Conservation (phyloP, 2,329 filamentous ascomycete species). For the Fusarium nodosum region DNA sequence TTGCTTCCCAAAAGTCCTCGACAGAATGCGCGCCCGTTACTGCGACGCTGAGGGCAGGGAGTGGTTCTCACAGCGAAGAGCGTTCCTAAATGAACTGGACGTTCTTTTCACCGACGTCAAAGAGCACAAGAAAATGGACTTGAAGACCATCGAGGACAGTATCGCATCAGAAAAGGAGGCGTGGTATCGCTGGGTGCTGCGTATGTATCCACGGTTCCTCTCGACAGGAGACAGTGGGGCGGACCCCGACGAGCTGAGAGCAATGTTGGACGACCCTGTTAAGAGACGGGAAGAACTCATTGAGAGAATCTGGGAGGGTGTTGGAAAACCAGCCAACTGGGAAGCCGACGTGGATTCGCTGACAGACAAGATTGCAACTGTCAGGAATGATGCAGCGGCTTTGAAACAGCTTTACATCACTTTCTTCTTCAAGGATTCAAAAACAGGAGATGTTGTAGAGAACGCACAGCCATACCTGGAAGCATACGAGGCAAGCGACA, state of each 20-base stretch:
- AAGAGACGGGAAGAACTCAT: slow-evolving; percentile 56
- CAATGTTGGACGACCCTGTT: slow-evolving; percentile 57
- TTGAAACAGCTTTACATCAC: slow-evolving; percentile 58
- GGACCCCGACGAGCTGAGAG: slow-evolving; percentile 53
- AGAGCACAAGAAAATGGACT: slow-evolving; percentile 57
- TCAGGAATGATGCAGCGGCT: slow-evolving; percentile 51
- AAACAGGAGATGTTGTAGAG: slow-evolving; percentile 53
- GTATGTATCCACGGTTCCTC: slow-evolving; percentile 57
- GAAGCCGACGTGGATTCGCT: slow-evolving; percentile 53
- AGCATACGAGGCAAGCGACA: slow-evolving; percentile 49
- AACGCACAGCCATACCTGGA: slow-evolving; percentile 59
- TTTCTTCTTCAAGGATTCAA: slow-evolving; percentile 58
- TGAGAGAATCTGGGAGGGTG: slow-evolving; percentile 54
- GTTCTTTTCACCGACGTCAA: slow-evolving; percentile 63
- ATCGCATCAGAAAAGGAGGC: slow-evolving; percentile 65
- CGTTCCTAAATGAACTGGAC: slow-evolving; percentile 65
- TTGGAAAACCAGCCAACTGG: slow-evolving; percentile 55
- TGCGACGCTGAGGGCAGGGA: slow-evolving; percentile 56
- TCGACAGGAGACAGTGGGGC: slow-evolving; percentile 51
- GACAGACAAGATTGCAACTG: slow-evolving; percentile 52
- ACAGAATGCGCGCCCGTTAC: slow-evolving; percentile 59
- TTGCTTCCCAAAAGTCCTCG: slow-evolving; percentile 64
- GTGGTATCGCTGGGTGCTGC: slow-evolving; percentile 65
- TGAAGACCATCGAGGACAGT: slow-evolving; percentile 63
- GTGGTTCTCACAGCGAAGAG: slow-evolving; percentile 66